Conservation (phyloP, 2,329 filamentous ascomycete genomes). For the Coniochaeta sp. region DNA sequence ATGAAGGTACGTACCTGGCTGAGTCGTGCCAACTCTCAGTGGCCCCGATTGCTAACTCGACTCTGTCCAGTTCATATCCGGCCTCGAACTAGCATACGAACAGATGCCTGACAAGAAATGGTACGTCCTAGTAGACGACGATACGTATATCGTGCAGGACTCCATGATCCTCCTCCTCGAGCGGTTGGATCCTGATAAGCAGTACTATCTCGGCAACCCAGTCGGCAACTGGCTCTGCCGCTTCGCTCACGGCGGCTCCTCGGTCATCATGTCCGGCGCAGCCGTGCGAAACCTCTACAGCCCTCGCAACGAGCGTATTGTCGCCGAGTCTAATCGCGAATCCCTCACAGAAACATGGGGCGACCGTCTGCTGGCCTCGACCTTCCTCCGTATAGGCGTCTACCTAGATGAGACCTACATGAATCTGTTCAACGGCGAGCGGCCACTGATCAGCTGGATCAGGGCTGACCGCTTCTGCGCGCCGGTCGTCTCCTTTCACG, state of each 20-base stretch:
- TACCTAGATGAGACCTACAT: slow-evolving; percentile 46
- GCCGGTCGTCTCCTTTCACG: slow-evolving; percentile 44
- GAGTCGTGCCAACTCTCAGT: not conserved
- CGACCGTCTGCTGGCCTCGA: slow-evolving; percentile 43
- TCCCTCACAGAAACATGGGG: slow-evolving; percentile 45
- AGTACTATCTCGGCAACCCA: slow-evolving; percentile 48
- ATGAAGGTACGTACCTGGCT: slow-evolving; percentile 31
- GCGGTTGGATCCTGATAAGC: slow-evolving; percentile 37
- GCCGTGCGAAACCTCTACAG: slow-evolving; percentile 39
- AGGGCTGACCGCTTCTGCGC: slow-evolving; percentile 40
- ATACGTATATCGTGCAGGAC: slow-evolving; percentile 44
- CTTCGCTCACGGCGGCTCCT: slow-evolving; percentile 51
- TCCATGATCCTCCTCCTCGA: slow-evolving; percentile 39
- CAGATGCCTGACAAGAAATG: slow-evolving; percentile 47
- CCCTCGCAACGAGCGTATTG: slow-evolving; percentile 27
- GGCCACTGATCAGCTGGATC: slow-evolving; percentile 38
- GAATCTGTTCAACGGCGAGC: slow-evolving; percentile 46
- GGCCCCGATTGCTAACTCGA: not conserved
- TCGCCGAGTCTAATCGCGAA: slow-evolving; percentile 34
- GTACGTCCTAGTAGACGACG: slow-evolving; percentile 52
- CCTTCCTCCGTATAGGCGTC: slow-evolving; percentile 42
- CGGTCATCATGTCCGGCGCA: slow-evolving; percentile 42
- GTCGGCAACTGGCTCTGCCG: slow-evolving; percentile 47
- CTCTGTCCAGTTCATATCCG: slow-evolving; percentile 40
- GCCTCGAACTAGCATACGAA: slow-evolving; percentile 43